Base-by-base conservation (phyloP, 1,139 yeast genomes). In the Candida freyschussii region DNA sequence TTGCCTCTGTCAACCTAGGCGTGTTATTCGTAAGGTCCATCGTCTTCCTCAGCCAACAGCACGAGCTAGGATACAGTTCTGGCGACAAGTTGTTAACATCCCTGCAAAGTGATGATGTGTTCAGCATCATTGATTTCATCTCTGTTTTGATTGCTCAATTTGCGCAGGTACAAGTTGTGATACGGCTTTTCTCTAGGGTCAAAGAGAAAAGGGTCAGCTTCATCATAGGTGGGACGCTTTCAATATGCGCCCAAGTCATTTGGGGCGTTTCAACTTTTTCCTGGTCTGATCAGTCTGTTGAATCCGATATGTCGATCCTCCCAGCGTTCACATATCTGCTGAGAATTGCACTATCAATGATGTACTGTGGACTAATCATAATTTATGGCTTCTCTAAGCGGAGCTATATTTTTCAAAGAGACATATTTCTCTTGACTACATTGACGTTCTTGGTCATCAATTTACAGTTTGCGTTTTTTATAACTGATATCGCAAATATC, bases 311-410 rank as follows among this genome's bases (percentile, higher is more conserved):
- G 9, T 74, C 77, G 15, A 77, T 84, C 10, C 52, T 85, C 11
- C 87, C 94, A 0, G 89, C 94, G 0, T 80, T 86, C 52, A 79
- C 79, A 12, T 86, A 85, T 51, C 65, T 86, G 37, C 72, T 86
- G 24, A 69, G 93, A 41, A 83, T 86, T 24, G 80, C 91, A 8
- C 66, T 83, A 51, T 74, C 86, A 7, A 70, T 82, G 21, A 67
- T 85, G 50, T 86, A 79, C 57, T 78, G 86, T 2, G 80, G 78
- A 3, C 66, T 82, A 29, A 70, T 85, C 21, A 60, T 75, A 6
- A 77, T 77, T 24, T 80, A 73, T 50, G 63, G 78, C 3, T 50
- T 79, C 24, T 65, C 73, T 17, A 79, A 78, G 46, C 62, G 77
- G 24, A 63, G 66, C 17, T 66, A 70, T 36, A 75, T 86, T 18